Conservation (phyloP, 768 basidiomycete genomes). For the Suillus americanus region DNA sequence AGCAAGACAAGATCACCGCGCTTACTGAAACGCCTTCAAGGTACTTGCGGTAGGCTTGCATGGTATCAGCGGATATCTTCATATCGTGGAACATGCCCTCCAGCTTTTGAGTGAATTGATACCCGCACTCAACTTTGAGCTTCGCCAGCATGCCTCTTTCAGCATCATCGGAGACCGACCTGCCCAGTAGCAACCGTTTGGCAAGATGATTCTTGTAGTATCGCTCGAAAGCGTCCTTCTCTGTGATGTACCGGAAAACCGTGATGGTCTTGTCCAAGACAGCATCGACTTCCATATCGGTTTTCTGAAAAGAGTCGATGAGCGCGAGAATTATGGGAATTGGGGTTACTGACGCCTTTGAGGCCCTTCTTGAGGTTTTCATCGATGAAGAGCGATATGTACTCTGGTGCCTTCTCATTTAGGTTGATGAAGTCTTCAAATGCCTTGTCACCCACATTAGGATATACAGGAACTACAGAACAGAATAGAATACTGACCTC, state of each 20-base stretch:
- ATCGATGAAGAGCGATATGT: slow-evolving; percentile 94
- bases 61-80: slow-evolving; percentile 81
- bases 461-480: not conserved
- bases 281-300: slow-evolving; percentile 85
- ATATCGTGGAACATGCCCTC: slow-evolving; percentile 99
- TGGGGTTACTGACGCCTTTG: slow-evolving; percentile 69
- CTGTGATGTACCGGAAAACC: slow-evolving; percentile 89
- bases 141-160: slow-evolving; percentile 97
- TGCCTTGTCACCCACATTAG: slow-evolving; percentile 52
- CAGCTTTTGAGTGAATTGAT: slow-evolving; percentile 95
- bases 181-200: slow-evolving; percentile 80
- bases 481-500: slow-evolving; percentile 53
- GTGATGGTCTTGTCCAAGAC: slow-evolving; percentile 95
- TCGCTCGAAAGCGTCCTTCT: slow-evolving; percentile 97
- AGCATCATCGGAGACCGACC: slow-evolving; percentile 95
- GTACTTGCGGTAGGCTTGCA: slow-evolving; percentile 66
- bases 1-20: not conserved
- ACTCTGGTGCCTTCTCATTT: slow-evolving; percentile 88
- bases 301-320: slow-evolving; percentile 55
- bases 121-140: slow-evolving; percentile 94
- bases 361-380: slow-evolving; percentile 93
- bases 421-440: slow-evolving; percentile 90
- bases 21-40: slow-evolving; percentile 63
- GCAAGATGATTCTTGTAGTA: slow-evolving; percentile 98
- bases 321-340: slow-evolving; percentile 6